Base-by-base conservation (phyloP, 2,329 filamentous ascomycete genomes). In the Aspergillus awamori region DNA sequence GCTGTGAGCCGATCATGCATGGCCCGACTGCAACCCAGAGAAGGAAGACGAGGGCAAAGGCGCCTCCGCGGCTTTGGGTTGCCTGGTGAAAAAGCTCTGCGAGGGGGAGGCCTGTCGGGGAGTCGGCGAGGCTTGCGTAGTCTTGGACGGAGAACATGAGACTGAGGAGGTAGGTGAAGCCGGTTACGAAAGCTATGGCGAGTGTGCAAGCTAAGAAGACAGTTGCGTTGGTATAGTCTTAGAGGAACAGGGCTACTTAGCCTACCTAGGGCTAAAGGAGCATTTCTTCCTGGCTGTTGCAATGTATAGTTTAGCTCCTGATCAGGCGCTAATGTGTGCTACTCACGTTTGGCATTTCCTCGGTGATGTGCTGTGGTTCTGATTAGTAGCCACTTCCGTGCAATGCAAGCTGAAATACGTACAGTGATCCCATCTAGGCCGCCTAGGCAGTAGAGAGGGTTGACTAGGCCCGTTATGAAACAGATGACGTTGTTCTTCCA, bases 71-170 rank as follows among this genome's bases (percentile, higher is more conserved):
- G 0, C 78, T 82, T 1, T 80, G 79, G 0, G 84, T 86, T 1
- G 82, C 83, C 67, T 87, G 85, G 15, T 70, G 80, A 71, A 89
- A 91, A 55, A 91, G 85, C 53, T 87, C 85, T 7, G 87, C 85
- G n/a, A 91, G 83, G 0, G 89, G 88, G 58, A 87, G 87, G 1
- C 82, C 73, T 3, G 72, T 76, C 4, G 61, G 64, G 2, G 70
- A 70, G 48, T 67, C 62, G 13, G 79, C 74, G 0, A 85, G 73
- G 1, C 74, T 75, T 43, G 75, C 68, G 53, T 82, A 82, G 65
- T 83, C 78, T 49, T 81, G 80, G 51, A 84, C 79, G 1, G 77
- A 81, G 66, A 83, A 85, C 77, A 85, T 84, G 53, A 85, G 79
- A 7, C 77, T 75, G 28, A 85, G 75, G 2, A 83, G 74, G 65